Percentiles rank a stretch among this genome's conserved stretches.
phyloP scores from a whole-genome alignment of 768 basidiomycete genomes.

The Serendipita indica region DNA sequence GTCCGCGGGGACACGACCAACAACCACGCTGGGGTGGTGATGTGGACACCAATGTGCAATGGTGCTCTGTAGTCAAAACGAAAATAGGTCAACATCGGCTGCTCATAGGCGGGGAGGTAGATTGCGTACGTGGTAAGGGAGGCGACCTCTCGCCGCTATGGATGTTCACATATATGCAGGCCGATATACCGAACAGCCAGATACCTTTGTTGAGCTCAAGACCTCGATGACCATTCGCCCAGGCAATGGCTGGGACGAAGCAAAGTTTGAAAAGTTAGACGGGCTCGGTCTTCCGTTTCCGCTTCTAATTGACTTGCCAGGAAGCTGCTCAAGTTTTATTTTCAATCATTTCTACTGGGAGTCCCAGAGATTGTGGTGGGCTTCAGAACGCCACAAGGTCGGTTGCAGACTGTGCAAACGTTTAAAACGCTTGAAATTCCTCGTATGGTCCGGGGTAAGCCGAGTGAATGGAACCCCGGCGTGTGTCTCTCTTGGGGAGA shows the following conservation, averaged over 20 bases:
- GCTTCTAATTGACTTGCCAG: constrained; percentile 24
- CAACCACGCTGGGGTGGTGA: constrained; percentile 54
- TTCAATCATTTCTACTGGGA: constrained; percentile 81
- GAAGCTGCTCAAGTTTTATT: constrained; percentile 84
- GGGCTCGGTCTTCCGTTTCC: background rate
- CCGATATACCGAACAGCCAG: constrained; percentile 40
- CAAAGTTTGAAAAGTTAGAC: constrained; percentile 63
- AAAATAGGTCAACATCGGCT: constrained; percentile 58
- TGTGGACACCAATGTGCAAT: constrained; percentile 78
- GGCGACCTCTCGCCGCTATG: constrained; percentile 7
- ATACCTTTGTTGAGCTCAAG: constrained; percentile 74
- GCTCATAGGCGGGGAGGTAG: constrained; percentile 81
- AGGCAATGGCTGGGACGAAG: constrained; percentile 40
- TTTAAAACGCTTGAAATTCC: constrained; percentile 74
- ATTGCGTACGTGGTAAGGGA: constrained; percentile 61
- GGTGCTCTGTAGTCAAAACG: constrained; percentile 82
- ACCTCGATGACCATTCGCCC: constrained; percentile 57
- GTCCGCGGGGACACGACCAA: background rate
- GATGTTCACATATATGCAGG: constrained; percentile 27
- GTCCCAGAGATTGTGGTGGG: constrained; percentile 85
- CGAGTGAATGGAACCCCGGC: constrained; percentile 61
- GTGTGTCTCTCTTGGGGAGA: constrained; percentile 65
- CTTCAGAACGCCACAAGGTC: constrained; percentile 67
- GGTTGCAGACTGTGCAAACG: constrained; percentile 45
- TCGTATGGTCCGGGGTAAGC: constrained; percentile 57